Evolutionary conservation across 768 basidiomycete genomes (phyloP).

Genomic region (Russula brevipes): DNA sequence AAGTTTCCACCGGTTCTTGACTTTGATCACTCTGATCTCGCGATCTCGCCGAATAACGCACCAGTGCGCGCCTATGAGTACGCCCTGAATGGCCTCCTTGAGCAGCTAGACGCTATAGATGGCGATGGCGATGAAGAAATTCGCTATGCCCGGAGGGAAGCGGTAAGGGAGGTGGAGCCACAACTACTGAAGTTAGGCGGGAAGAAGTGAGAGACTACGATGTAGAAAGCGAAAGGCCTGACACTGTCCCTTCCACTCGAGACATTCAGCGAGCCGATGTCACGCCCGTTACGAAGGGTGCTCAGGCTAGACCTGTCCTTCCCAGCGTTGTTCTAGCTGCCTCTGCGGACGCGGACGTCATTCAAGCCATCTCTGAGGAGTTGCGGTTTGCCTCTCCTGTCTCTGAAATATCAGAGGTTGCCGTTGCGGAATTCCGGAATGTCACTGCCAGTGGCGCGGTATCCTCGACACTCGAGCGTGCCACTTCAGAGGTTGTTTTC

Average conservation of each 20-base stretch:
- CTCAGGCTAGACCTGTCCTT: neutral
- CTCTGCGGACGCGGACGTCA: neutral
- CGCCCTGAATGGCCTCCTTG: conserved; percentile 54
- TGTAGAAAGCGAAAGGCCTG: neutral
- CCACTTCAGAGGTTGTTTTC: neutral
- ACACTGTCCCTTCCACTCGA: neutral
- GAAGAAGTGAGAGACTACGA: neutral
- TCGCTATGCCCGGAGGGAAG: conserved; percentile 44
- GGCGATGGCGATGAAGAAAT: conserved; percentile 55
- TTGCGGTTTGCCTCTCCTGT: too few relatives aligned
- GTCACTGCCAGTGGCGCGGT: too few relatives aligned
- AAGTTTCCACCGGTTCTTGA: conserved; percentile 13
- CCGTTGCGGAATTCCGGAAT: too few relatives aligned
- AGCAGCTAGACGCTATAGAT: conserved; percentile 62
- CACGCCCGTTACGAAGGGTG: too few relatives aligned
- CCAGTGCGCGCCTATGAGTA: conserved; percentile 57
- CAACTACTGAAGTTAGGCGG: neutral
- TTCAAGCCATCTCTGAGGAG: too few relatives aligned
- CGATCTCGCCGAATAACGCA: conserved; percentile 56
- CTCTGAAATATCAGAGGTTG: too few relatives aligned
- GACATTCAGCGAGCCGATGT: neutral
- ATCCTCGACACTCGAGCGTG: neutral
- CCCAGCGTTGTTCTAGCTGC: too few relatives aligned
- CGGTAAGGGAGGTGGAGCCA: conserved; percentile 54
- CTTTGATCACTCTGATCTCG: conserved; percentile 36